phyloP scores from a whole-genome alignment of 352 stramenopile species.

The Phytophthora citrophthora region DNA sequence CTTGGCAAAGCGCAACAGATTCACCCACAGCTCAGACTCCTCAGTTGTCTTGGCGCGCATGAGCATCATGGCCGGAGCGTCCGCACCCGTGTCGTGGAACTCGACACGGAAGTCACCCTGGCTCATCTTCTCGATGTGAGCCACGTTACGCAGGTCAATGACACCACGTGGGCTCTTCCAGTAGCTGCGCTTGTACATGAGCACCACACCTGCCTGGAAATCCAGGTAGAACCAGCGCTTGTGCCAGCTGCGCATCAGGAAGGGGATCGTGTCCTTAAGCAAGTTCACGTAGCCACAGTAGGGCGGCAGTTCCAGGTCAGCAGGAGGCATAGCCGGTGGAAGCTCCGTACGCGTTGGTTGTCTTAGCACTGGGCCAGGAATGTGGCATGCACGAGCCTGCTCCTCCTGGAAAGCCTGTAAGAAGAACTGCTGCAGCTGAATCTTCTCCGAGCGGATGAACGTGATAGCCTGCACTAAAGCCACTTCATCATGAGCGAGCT shows the following conservation, averaged over 20 bases:
- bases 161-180: conserved; percentile 78
- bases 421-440: conserved; percentile 63
- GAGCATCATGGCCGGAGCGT: conserved; percentile 58
- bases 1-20: conserved; percentile 71
- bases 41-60: conserved; percentile 63
- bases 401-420: conserved; percentile 61
- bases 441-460: conserved; percentile 70
- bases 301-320: conserved; percentile 59
- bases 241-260: conserved; percentile 78
- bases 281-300: conserved; percentile 83
- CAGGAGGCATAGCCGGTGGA: conserved; percentile 34
- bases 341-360: conserved; percentile 42
- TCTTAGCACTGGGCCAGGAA: conserved; percentile 25
- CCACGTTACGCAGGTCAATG: conserved; percentile 72
- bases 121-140: conserved; percentile 74
- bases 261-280: conserved; percentile 77
- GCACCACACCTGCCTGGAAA: conserved; percentile 69
- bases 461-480: conserved; percentile 60
- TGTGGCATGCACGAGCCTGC: conserved; percentile 32
- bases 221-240: conserved; percentile 88
- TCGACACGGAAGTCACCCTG: conserved; percentile 72
- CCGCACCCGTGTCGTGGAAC: conserved; percentile 46
- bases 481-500: conserved; percentile 64
- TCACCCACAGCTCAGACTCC: conserved; percentile 78
- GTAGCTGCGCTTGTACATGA: conserved; percentile 88